A percentile compares a stretch with the other conserved stretches of the same genome.
These are phyloP conservation scores for Podaxis sp. DNA, from an alignment of 768 basidiomycete genomes.

Conservation along the genomic window DNA sequence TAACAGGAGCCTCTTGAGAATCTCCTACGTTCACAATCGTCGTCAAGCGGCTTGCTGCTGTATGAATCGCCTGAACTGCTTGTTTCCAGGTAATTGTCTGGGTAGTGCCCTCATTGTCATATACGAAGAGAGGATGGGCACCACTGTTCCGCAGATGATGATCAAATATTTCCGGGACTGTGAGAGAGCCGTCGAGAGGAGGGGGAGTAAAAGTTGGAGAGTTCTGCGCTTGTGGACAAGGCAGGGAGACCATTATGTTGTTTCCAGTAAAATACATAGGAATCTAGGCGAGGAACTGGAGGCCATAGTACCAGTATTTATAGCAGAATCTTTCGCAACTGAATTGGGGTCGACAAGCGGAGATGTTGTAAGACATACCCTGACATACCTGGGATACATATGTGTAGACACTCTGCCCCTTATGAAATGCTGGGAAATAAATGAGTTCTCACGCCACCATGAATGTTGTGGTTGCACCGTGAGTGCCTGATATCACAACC, in stretches of 20 bases:
- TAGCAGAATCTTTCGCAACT: background rate
- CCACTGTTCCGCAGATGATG: constrained; percentile 23
- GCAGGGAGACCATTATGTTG: background rate
- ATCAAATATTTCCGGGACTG: constrained; percentile 29
- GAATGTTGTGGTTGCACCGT: constrained; percentile 1
- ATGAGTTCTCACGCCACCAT: constrained; percentile 9
- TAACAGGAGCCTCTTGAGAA: constrained; percentile 13
- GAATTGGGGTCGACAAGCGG: background rate
- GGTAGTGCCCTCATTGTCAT: constrained; percentile 11
- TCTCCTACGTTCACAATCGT: background rate
- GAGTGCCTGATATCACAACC: constrained; percentile 2
- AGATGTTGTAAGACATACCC: background rate
- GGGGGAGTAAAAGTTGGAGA: constrained; percentile 18
- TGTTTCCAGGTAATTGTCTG: constrained; percentile 16
- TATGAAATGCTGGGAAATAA: background rate
- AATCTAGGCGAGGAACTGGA: background rate
- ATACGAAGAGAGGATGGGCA: constrained; percentile 25
- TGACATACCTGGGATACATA: background rate
- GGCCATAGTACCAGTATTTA: background rate
- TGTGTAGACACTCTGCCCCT: background rate
- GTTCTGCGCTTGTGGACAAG: constrained; percentile 8
- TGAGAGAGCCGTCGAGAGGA: constrained; percentile 27
- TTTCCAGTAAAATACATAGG: background rate
- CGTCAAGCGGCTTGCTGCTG: constrained; percentile 13
- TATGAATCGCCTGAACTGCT: constrained; percentile 16